A percentile compares a stretch with the other conserved stretches of the same genome.
These are phyloP conservation scores for Roridomyces roridus DNA, from an alignment of 768 basidiomycete genomes.

Conservation along the genomic window DNA sequence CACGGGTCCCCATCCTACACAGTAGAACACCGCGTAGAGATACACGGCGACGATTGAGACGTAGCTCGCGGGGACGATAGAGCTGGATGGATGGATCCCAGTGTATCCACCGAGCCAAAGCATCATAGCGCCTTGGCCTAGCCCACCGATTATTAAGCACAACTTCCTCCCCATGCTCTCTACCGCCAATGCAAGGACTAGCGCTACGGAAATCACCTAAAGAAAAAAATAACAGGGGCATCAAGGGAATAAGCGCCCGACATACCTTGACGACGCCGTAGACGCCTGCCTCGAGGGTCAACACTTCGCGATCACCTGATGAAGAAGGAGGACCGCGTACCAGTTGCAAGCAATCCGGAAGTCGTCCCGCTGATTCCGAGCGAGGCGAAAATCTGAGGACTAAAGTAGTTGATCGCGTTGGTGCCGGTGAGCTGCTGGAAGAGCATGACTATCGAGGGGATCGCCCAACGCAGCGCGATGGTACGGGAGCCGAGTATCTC, in stretches of 20 bases:
- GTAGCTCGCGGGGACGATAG: conserved; percentile 33
- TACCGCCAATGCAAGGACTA: conserved; percentile 51
- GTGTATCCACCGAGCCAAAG: conserved; percentile 53
- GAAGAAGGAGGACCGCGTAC: conserved; percentile 31
- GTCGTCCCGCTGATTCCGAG: conserved; percentile 52
- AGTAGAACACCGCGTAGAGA: conserved; percentile 54
- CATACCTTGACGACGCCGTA: conserved; percentile 43
- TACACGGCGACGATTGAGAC: conserved; percentile 53
- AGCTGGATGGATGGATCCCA: conserved; percentile 31
- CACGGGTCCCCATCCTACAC: conserved; percentile 47
- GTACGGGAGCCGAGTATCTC: conserved; percentile 51
- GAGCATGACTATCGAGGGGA: conserved; percentile 54
- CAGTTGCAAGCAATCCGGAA: conserved; percentile 56
- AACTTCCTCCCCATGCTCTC: conserved; percentile 55
- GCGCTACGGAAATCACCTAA: conserved; percentile 48
- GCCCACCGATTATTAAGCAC: conserved; percentile 54
- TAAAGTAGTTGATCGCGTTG: conserved; percentile 62
- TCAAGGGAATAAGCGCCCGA: too few relatives aligned
- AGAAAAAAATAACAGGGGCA: too few relatives aligned
- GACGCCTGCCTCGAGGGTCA: conserved; percentile 27
- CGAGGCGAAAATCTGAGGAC: conserved; percentile 54
- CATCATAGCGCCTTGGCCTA: conserved; percentile 55
- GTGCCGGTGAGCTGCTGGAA: conserved; percentile 58
- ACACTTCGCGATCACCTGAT: too few relatives aligned
- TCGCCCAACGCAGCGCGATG: conserved; percentile 50